These are phyloP conservation scores for Meredithiella fracta DNA, from an alignment of 2,329 filamentous ascomycete genomes.

Conservation along the genomic window DNA sequence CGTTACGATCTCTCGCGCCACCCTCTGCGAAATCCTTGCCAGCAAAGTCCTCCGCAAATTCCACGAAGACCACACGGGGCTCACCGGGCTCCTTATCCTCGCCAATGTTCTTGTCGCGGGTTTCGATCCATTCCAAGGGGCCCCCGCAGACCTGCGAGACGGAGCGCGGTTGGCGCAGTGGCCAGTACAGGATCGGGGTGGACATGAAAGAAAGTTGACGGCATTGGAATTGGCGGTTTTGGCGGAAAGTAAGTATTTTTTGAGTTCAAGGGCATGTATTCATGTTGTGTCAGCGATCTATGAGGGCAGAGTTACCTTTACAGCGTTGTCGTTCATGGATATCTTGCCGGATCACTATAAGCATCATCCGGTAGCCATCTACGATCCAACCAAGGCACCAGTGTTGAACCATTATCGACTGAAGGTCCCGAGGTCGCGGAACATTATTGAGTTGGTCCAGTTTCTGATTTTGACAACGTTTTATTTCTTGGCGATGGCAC, in stretches of 20 bases:
- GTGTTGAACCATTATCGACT: conserved; percentile 56
- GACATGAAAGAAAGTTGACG: conserved; percentile 40
- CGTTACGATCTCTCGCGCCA: conserved; percentile 50
- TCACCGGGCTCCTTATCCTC: conserved; percentile 44
- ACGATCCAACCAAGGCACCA: conserved; percentile 48
- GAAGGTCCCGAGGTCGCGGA: conserved; percentile 51
- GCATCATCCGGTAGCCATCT: conserved; percentile 50
- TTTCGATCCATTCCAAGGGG: conserved; percentile 14
- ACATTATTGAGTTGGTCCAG: conserved; percentile 47
- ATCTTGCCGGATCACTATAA: conserved; percentile 62
- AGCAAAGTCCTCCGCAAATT: conserved; percentile 49
- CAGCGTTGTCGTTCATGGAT: conserved; percentile 52
- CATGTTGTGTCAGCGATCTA: conserved; percentile 57
- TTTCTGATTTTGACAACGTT: conserved; percentile 47
- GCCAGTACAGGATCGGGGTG: conserved; percentile 23
- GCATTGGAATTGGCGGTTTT: conserved; percentile 57
- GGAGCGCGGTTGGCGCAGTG: conserved; percentile 28
- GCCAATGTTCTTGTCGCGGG: conserved; percentile 34
- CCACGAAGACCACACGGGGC: conserved; percentile 49
- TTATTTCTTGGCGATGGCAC: conserved; percentile 48
- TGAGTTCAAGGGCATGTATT: conserved; percentile 49
- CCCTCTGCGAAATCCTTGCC: conserved; percentile 53
- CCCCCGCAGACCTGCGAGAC: conserved; percentile 26
- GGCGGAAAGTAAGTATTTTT: conserved; percentile 51
- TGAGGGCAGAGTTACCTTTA: conserved; percentile 51